A percentile compares a stretch with the other conserved stretches of the same genome.
phyloP scores from a whole-genome alignment of 2,329 filamentous ascomycete species.

The Paramyrothecium roridum region DNA sequence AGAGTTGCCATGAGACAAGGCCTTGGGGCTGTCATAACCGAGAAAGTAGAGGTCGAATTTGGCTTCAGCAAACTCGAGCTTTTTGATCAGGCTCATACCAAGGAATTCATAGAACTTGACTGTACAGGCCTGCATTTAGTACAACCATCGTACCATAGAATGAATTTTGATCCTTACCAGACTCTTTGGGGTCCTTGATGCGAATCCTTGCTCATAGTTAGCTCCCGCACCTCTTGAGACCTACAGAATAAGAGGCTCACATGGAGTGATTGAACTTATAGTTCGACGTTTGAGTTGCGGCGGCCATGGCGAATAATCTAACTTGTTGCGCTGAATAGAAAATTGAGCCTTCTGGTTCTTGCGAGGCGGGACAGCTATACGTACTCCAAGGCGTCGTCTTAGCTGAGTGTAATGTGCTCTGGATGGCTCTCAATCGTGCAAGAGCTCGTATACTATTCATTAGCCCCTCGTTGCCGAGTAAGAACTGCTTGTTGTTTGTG shows the following conservation, averaged over 20 bases:
- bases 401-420: slow-evolving; percentile 10
- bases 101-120: slow-evolving; percentile 94
- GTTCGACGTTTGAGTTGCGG: slow-evolving; percentile 67
- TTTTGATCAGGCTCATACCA: slow-evolving; percentile 79
- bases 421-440: slow-evolving; percentile 19
- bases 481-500: neutral
- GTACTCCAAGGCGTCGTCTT: neutral
- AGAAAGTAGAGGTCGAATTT: slow-evolving; percentile 98
- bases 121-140: slow-evolving; percentile 20
- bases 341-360: slow-evolving; percentile 1
- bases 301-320: slow-evolving; percentile 55
- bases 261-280: slow-evolving; percentile 93
- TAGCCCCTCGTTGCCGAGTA: neutral
- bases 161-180: slow-evolving; percentile 43
- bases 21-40: slow-evolving; percentile 75
- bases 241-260: slow-evolving; percentile 38
- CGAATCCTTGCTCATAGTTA: slow-evolving; percentile 61
- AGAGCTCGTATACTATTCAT: slow-evolving; percentile 21
- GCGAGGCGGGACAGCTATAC: neutral
- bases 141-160: slow-evolving; percentile 14
- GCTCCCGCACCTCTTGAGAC: neutral
- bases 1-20: slow-evolving; percentile 69
- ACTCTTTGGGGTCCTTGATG: slow-evolving; percentile 88
- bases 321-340: slow-evolving; percentile 11
- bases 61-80: slow-evolving; percentile 76